phyloP scores from a whole-genome alignment of 1,284 basidiomycete genomes.

The Cryptococcus depauperatus region DNA sequence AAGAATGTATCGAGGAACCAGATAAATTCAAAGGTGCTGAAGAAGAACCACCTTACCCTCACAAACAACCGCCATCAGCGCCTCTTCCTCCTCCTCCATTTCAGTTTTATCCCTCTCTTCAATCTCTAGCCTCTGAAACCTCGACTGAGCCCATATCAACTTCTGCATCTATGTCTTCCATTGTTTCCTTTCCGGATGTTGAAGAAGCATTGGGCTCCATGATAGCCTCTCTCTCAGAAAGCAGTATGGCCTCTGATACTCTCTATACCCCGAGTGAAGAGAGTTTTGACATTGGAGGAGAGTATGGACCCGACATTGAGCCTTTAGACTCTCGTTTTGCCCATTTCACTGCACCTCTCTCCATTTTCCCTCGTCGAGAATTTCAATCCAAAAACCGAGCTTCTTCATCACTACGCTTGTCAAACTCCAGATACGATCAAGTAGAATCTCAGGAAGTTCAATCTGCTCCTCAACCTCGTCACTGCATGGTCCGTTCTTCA shows the following conservation, averaged over 20 bases:
- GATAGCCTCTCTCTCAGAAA: conserved; percentile 27
- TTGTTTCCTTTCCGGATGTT: conserved; percentile 34
- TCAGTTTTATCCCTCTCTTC: conserved; percentile 33
- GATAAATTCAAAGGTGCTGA: not conserved
- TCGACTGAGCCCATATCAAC: conserved; percentile 19
- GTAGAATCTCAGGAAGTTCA: conserved; percentile 3
- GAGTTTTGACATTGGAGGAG: conserved; percentile 11
- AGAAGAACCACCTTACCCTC: not conserved
- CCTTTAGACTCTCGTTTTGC: conserved; percentile 11
- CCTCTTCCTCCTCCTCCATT: conserved; percentile 29
- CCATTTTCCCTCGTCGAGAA: not conserved
- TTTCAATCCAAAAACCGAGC: conserved; percentile 9
- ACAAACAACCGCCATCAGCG: conserved; percentile 17
- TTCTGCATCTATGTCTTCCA: conserved; percentile 17
- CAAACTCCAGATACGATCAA: conserved; percentile 3
- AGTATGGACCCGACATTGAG: conserved; percentile 23
- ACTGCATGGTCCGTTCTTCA: conserved; percentile 36
- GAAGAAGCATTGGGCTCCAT: conserved; percentile 34
- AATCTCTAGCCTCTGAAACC: conserved; percentile 21
- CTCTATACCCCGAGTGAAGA: conserved; percentile 8
- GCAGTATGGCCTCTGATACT: conserved; percentile 12
- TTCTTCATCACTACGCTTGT: conserved; percentile 20
- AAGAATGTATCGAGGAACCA: conserved; percentile 1
- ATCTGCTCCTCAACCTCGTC: conserved; percentile 19
- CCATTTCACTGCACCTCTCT: conserved; percentile 23